phyloP scores from a whole-genome alignment of 306 rosid species.

The Acmispon strigosus region DNA sequence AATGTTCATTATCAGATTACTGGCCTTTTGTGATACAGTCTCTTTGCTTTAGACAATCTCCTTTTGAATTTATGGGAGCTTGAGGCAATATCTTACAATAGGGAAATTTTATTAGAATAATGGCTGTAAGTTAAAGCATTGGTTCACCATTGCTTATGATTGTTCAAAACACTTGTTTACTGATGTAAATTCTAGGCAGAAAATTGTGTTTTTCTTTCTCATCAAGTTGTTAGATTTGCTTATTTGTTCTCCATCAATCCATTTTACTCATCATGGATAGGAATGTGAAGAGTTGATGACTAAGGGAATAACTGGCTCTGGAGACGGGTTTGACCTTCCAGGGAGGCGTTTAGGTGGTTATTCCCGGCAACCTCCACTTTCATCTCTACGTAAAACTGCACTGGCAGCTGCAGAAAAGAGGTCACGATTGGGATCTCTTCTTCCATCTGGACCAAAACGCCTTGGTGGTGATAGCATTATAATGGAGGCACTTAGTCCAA shows the following conservation, averaged over 20 bases:
- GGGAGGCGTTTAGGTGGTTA: slow-evolving; percentile 86
- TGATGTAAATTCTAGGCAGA: background rate
- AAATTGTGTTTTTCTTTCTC: background rate
- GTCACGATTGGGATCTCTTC: slow-evolving; percentile 49
- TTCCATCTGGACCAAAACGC: slow-evolving; percentile 85
- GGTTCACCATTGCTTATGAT: background rate
- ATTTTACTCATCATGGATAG: slow-evolving; percentile 30
- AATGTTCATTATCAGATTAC: background rate
- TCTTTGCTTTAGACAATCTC: background rate
- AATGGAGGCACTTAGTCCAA: slow-evolving; percentile 75
- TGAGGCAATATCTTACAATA: background rate
- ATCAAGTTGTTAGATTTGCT: background rate
- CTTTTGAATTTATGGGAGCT: background rate
- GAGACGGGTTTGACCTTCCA: slow-evolving; percentile 78
- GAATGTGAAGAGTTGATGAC: slow-evolving; percentile 87
- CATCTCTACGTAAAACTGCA: slow-evolving; percentile 62
- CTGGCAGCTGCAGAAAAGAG: slow-evolving; percentile 83
- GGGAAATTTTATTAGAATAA: background rate
- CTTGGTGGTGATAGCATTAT: slow-evolving; percentile 79
- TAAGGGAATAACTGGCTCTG: slow-evolving; percentile 74
- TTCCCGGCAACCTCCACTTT: slow-evolving; percentile 59
- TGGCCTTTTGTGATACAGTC: background rate
- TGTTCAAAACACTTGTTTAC: background rate
- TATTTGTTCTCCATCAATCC: background rate
- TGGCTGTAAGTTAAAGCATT: background rate